Percentiles rank a stretch among this genome's conserved stretches.
phyloP scores from a whole-genome alignment of 352 stramenopile genomes.

The Pythium coloratum region DNA sequence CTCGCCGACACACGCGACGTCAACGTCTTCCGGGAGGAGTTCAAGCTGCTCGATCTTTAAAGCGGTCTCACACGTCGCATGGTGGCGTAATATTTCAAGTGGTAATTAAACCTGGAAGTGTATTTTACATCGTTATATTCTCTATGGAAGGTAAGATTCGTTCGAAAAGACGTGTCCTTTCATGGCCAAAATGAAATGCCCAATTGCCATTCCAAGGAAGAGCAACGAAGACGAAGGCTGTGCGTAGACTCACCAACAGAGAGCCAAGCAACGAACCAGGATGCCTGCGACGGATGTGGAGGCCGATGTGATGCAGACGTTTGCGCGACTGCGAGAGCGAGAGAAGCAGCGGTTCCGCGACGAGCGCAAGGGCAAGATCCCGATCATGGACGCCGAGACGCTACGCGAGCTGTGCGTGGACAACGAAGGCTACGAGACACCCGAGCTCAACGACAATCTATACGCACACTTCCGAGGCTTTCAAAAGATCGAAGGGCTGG shows the following conservation, averaged over 20 bases:
- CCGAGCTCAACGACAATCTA: slow-evolving; percentile 94
- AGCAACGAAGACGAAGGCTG: not conserved
- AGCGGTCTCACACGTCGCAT: slow-evolving; percentile 7
- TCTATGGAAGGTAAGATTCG: slow-evolving; percentile 12
- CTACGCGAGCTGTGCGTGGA: slow-evolving; percentile 84
- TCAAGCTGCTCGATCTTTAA: slow-evolving; percentile 82
- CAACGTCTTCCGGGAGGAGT: slow-evolving; percentile 76
- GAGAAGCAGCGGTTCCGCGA: slow-evolving; percentile 70
- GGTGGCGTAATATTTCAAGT: slow-evolving; percentile 4
- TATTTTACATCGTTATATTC: slow-evolving; percentile 11
- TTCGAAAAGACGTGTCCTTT: slow-evolving; percentile 28
- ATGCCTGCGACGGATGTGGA: slow-evolving; percentile 40
- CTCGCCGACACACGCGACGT: slow-evolving; percentile 87
- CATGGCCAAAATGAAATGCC: slow-evolving; percentile 1
- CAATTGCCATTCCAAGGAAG: not conserved
- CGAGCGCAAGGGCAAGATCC: slow-evolving; percentile 67
- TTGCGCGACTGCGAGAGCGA: slow-evolving; percentile 57
- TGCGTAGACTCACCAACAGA: not conserved
- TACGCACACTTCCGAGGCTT: slow-evolving; percentile 95
- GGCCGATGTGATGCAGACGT: slow-evolving; percentile 37
- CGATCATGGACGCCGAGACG: slow-evolving; percentile 88
- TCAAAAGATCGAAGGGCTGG: slow-evolving; percentile 92
- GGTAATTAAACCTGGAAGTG: not conserved
- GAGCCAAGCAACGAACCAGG: not conserved
- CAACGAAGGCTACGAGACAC: slow-evolving; percentile 94